phyloP scores from a whole-genome alignment of 495 filamentous ascomycete species.

The Aspergillus nidulans region DNA sequence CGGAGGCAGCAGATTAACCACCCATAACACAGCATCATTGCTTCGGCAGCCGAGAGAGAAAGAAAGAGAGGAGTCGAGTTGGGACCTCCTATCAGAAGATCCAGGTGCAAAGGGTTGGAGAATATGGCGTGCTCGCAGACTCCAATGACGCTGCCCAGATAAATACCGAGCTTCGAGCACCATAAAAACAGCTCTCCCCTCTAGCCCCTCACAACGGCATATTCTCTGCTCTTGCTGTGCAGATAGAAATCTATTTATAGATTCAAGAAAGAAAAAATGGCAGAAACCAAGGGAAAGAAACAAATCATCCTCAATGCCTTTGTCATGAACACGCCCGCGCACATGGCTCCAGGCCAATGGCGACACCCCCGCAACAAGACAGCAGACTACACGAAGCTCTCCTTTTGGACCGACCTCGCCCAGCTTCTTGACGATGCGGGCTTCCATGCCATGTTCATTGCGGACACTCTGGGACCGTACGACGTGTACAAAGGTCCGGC shows the following conservation, averaged over 20 bases:
- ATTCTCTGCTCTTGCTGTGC: too few species aligned
- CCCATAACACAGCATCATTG: too few species aligned
- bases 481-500: conserved; percentile 59
- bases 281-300: conserved; percentile 28
- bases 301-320: conserved; percentile 57
- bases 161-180: background rate
- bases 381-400: conserved; percentile 42
- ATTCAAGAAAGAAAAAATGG: background rate
- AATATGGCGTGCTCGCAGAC: background rate
- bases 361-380: conserved; percentile 46
- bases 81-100: background rate
- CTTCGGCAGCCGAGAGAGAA: too few species aligned
- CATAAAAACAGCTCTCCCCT: background rate
- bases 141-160: background rate
- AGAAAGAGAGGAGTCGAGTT: too few species aligned
- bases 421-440: conserved; percentile 45
- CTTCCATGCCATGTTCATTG: conserved; percentile 55
- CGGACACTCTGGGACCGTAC: conserved; percentile 53
- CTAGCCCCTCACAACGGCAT: too few species aligned
- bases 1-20: background rate
- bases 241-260: background rate
- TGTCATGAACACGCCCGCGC: conserved; percentile 45
- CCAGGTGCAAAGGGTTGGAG: background rate
- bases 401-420: conserved; percentile 43
- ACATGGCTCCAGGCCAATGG: conserved; percentile 49